Percentiles rank a stretch among this genome's conserved stretches.
These are phyloP conservation scores for Prunus yedoensis DNA, from an alignment of 331 rosid species.

Conservation along the genomic window DNA sequence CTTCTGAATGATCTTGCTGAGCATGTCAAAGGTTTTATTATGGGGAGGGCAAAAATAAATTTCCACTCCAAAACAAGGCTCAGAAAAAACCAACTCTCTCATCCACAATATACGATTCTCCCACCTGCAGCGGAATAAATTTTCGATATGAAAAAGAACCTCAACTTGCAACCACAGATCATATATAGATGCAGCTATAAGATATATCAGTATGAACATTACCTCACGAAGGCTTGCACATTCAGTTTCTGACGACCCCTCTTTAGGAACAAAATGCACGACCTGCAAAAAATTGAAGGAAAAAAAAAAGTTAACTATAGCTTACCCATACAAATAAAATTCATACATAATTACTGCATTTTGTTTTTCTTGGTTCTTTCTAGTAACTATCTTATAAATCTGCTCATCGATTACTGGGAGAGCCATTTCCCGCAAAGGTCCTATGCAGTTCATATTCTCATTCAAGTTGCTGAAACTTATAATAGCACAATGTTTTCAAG, in stretches of 20 bases:
- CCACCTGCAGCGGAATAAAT: conserved; percentile 50
- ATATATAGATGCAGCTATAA: no score
- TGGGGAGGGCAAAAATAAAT: conserved; percentile 96
- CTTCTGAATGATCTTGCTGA: conserved; percentile 67
- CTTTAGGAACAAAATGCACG: conserved; percentile 69
- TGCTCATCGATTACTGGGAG: not conserved
- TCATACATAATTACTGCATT: no score
- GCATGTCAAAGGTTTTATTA: conserved; percentile 72
- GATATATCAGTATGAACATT: conserved; percentile 7
- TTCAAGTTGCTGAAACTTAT: not conserved
- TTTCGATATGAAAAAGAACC: not conserved
- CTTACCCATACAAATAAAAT: not conserved
- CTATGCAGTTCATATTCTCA: not conserved
- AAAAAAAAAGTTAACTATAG: not conserved
- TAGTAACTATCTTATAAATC: not conserved
- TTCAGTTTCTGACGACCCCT: conserved; percentile 44
- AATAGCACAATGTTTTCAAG: not conserved
- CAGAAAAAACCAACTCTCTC: conserved; percentile 95
- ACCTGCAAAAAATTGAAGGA: conserved; percentile 48
- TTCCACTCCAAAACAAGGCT: conserved; percentile 80
- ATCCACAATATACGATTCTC: conserved; percentile 70
- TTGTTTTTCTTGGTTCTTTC: no score
- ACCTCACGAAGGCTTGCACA: conserved; percentile 67
- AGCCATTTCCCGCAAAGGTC: not conserved
- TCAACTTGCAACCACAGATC: no score